A percentile compares a stretch with the other conserved stretches of the same genome.
Conservation (phyloP, 352 stramenopile species). For the Bremia lactucae region DNA sequence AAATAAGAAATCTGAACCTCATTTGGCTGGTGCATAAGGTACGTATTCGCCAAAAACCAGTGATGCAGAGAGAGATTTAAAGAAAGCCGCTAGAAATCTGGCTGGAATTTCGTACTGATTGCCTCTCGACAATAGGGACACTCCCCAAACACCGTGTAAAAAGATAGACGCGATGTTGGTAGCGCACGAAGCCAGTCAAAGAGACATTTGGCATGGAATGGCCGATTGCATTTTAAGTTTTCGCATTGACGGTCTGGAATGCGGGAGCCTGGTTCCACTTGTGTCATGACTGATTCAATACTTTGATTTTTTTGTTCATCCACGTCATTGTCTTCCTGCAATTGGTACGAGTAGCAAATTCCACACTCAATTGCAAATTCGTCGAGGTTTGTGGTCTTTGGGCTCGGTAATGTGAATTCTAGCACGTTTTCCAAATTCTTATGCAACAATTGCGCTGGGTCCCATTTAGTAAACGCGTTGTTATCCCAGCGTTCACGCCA, state of each 20-base stretch:
- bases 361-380: conserved; percentile 81
- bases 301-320: conserved; percentile 3
- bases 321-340: conserved; percentile 26
- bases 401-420: conserved; percentile 49
- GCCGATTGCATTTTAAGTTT: conserved; percentile 69
- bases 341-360: conserved; percentile 83
- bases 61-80: neutral
- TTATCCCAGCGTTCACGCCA: conserved; percentile 53
- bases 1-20: conserved; percentile 12
- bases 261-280: conserved; percentile 3
- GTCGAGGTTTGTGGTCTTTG: conserved; percentile 30
- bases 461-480: conserved; percentile 42
- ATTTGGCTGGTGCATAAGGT: conserved; percentile 13
- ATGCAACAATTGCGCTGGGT: conserved; percentile 35
- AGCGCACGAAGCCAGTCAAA: conserved; percentile 86
- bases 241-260: conserved; percentile 83
- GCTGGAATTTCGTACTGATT: conserved; percentile 70
- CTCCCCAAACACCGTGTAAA: conserved; percentile 84
- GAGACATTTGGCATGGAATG: conserved; percentile 83
- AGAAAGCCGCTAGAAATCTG: conserved; percentile 9
- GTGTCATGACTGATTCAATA: neutral
- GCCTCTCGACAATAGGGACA: conserved; percentile 85
- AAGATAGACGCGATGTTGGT: conserved; percentile 80
- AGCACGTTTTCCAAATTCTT: conserved; percentile 63
- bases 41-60: neutral